Conservation (phyloP, 148 eudicot genomes). For the Rhododendron ferrugineum region DNA sequence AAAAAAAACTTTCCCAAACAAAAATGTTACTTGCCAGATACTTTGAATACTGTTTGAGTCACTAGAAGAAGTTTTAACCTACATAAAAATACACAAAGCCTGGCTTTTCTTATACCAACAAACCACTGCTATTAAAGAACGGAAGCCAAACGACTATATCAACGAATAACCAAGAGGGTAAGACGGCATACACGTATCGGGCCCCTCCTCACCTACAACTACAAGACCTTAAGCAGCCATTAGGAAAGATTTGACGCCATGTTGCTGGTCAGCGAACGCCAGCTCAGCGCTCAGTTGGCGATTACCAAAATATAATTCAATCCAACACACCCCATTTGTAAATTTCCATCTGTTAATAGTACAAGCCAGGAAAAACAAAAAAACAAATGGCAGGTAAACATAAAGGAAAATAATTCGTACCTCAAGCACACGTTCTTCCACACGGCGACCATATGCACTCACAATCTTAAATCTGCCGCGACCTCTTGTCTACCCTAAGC, state of each 20-base stretch:
- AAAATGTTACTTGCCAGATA: not conserved
- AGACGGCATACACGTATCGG: not conserved
- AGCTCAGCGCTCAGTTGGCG: not conserved
- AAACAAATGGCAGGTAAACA: not conserved
- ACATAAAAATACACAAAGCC: not conserved
- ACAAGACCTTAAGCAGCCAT: not conserved
- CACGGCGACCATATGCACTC: slow-evolving; percentile 29
- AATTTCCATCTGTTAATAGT: not conserved
- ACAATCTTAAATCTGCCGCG: slow-evolving; percentile 18
- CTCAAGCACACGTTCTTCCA: slow-evolving; percentile 40
- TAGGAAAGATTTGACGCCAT: not conserved
- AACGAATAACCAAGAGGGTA: not conserved
- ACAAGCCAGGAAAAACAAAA: not conserved
- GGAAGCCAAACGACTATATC: not conserved
- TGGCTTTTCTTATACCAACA: not conserved
- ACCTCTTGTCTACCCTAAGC: slow-evolving; percentile 43
- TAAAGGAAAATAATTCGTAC: slow-evolving; percentile 29
- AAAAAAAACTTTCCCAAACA: not conserved
- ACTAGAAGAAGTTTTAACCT: not conserved
- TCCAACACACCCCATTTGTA: not conserved
- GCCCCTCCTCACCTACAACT: not conserved
- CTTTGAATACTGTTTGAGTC: not conserved
- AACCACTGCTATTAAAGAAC: not conserved
- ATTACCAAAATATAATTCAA: not conserved
- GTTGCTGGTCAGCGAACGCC: not conserved